Evolutionary conservation across 164 flowering plant species (phyloP).

Genomic region (Vitis vinifera): DNA sequence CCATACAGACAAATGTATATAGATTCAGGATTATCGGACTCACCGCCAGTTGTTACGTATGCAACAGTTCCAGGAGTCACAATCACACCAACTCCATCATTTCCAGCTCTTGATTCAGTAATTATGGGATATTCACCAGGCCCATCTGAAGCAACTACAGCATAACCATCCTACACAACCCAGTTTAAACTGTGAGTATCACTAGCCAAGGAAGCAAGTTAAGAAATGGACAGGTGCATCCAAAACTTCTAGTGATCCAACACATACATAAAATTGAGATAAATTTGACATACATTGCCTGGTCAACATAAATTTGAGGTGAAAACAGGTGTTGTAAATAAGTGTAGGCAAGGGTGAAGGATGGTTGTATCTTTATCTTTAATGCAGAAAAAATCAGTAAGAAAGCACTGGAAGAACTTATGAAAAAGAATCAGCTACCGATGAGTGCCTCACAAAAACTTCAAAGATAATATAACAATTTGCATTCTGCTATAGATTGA

Average conservation of each 20-base stretch:
- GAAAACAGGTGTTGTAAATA: not conserved
- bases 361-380: too few relatives aligned
- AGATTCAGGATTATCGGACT: not conserved
- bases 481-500: too few relatives aligned
- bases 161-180: slow-evolving; percentile 84
- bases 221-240: not conserved
- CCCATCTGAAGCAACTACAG: slow-evolving; percentile 93
- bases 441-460: too few relatives aligned
- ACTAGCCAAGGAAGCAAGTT: not conserved
- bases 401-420: too few relatives aligned
- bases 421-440: too few relatives aligned
- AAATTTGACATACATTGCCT: too few relatives aligned
- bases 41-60: slow-evolving; percentile 95
- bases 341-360: too few relatives aligned
- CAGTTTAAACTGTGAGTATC: not conserved
- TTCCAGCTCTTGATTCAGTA: slow-evolving; percentile 91
- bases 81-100: slow-evolving; percentile 78
- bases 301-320: not conserved
- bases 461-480: too few relatives aligned
- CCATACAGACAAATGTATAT: not conserved
- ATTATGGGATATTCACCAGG: slow-evolving; percentile 91
- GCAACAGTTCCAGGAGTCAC: slow-evolving; percentile 85
- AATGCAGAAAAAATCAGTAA: too few relatives aligned
- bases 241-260: not conserved
- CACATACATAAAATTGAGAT: not conserved